Evolutionary conservation across 2,329 filamentous ascomycete genomes (phyloP), one percentile per base, ranked within the genome.

Genomic region (Scleromitrula shiraiana): DNA sequence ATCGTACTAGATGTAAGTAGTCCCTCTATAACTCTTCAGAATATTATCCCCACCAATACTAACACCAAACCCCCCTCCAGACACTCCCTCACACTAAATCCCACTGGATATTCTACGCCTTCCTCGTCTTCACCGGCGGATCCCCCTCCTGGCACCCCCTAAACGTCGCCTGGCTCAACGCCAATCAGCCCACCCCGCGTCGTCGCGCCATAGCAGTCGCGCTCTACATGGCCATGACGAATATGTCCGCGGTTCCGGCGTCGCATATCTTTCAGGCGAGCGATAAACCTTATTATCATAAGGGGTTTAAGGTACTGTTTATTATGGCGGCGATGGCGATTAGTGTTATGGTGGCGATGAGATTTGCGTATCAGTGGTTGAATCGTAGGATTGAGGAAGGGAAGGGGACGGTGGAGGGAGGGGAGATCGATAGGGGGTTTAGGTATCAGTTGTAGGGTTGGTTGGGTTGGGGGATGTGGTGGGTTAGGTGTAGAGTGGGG

Each of bases 251-350:
- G 1, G 44, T 47, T 5, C 44, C 44, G 5, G 44, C 44, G 2
- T 41, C 27, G 17, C 37, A 47, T 27, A 41, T 47, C 8, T 47
- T 47, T n/a, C 44, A 41, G 15, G 44, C 27, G 9, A 33, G 22
- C 9, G 44, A 47, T 41, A 47, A 47, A 26, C 44, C 37, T 15
- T 47, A 47, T 33, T 47, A 47, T 27, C 44, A 47, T 27, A 24
- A 47, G 2, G 44, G 44, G 10, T 47, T 47, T 22, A 47, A 47
- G 4, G 10, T 47, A 3, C 12, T 47, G 4, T 47, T 47, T 41
- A 27, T 47, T 27, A 47, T 47, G 44, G 44, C 44, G 7, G 37
- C 44, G 0, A n/a, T 47, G 37, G 44, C 44, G 20, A 47, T 47
- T 41, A 26, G 27, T 24, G 32, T 41, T 17, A 47, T 47, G 44